Conservation (phyloP, 1,284 basidiomycete species). For the Bondarzewia mesenterica region DNA sequence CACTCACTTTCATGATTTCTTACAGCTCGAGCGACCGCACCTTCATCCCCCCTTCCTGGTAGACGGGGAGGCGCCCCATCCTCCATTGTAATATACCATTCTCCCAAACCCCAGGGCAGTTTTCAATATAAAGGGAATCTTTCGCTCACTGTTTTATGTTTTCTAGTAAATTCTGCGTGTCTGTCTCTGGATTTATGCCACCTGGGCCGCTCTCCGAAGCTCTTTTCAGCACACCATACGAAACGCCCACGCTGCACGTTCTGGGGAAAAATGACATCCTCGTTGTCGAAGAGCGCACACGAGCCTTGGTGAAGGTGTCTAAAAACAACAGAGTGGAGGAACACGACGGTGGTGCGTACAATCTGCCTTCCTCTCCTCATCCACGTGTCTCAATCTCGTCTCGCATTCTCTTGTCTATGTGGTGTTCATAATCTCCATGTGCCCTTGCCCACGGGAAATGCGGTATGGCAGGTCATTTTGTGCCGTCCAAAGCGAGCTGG, state of each 20-base stretch:
- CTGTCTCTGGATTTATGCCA: constrained; percentile 62
- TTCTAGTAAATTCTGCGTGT: constrained; percentile 58
- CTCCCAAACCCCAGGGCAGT: no score
- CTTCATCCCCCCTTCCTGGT: constrained; percentile 59
- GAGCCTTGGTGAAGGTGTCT: constrained; percentile 52
- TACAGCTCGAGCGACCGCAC: constrained; percentile 43
- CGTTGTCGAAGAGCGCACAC: constrained; percentile 66
- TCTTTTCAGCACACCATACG: constrained; percentile 47
- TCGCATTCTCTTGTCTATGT: constrained; percentile 1
- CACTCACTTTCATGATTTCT: constrained; percentile 1
- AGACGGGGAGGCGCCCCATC: constrained; percentile 55
- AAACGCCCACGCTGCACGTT: constrained; percentile 75
- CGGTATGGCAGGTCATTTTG: constrained; percentile 57
- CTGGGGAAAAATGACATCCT: constrained; percentile 78
- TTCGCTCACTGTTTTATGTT: constrained; percentile 5
- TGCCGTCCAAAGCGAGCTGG: constrained; percentile 70
- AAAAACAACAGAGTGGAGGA: constrained; percentile 54
- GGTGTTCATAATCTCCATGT: not conserved
- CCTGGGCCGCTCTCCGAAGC: constrained; percentile 39
- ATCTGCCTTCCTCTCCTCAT: not conserved
- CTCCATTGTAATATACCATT: constrained; percentile 52
- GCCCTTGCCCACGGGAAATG: not conserved
- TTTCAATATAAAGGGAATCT: constrained; percentile 2
- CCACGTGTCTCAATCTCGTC: not conserved
- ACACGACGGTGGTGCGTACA: constrained; percentile 62